Percentiles rank a stretch among this genome's conserved stretches.
Conservation (phyloP, 2,329 filamentous ascomycete species). For the Calcarisporium arbuscula region DNA sequence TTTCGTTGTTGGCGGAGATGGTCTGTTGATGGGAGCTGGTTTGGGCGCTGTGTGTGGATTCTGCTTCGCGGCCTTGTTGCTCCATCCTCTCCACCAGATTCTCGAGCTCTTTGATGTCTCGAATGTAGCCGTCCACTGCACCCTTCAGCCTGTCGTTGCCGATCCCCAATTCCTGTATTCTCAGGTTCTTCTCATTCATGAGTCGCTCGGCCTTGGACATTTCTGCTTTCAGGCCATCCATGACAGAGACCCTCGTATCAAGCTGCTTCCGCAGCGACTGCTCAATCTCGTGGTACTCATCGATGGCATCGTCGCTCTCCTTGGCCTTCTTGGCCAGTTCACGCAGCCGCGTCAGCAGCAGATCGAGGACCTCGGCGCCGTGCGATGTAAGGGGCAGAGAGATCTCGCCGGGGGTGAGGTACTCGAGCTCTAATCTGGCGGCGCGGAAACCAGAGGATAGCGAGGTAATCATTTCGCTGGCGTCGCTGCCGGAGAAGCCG, state of each 20-base stretch:
- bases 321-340: constrained; percentile 38
- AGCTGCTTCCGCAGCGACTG: constrained; percentile 51
- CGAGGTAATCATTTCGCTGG: constrained; percentile 40
- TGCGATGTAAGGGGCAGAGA: constrained; percentile 43
- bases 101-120: constrained; percentile 50
- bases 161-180: constrained; percentile 41
- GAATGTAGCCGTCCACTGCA: constrained; percentile 45
- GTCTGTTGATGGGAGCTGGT: constrained; percentile 26
- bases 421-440: constrained; percentile 56
- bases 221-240: constrained; percentile 40
- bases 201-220: constrained; percentile 26
- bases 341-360: constrained; percentile 45
- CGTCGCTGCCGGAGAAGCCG: constrained; percentile 44
- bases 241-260: constrained; percentile 42
- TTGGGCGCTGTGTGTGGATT: constrained; percentile 25
- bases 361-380: constrained; percentile 49
- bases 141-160: constrained; percentile 44
- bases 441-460: constrained; percentile 46
- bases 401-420: constrained; percentile 54
- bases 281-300: constrained; percentile 55
- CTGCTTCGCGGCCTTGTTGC: constrained; percentile 21
- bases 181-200: constrained; percentile 30
- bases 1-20: constrained; percentile 28
- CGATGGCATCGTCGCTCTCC: constrained; percentile 47
- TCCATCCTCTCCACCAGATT: constrained; percentile 44